Evolutionary conservation across 2,329 filamentous ascomycete species (phyloP).

Genomic region (Aspergillus melleus): DNA sequence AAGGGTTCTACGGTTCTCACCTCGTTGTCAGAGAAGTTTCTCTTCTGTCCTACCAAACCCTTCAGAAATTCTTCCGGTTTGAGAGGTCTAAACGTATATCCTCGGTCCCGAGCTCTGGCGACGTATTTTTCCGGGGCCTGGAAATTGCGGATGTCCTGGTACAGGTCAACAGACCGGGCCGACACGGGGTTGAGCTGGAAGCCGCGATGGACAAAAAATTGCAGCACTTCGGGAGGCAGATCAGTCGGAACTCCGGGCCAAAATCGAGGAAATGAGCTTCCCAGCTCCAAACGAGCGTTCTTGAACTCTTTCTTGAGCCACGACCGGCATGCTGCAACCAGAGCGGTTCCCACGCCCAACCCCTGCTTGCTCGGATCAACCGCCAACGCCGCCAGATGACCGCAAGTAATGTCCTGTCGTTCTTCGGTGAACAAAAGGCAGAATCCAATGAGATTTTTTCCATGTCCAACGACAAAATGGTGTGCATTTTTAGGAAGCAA

Average conservation of each 20-base stretch:
- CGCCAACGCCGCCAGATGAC: slow-evolving; percentile 39
- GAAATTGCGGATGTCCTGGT: slow-evolving; percentile 38
- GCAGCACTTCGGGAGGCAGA: slow-evolving; percentile 32
- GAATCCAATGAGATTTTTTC: slow-evolving; percentile 35
- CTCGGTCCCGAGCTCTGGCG: slow-evolving; percentile 33
- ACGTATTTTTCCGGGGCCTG: slow-evolving; percentile 37
- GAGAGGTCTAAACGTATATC: slow-evolving; percentile 40
- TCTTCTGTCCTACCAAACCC: slow-evolving; percentile 38
- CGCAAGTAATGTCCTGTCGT: slow-evolving; percentile 24
- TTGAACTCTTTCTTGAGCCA: slow-evolving; percentile 27
- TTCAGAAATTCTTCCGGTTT: slow-evolving; percentile 25
- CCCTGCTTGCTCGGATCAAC: slow-evolving; percentile 36
- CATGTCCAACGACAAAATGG: slow-evolving; percentile 37
- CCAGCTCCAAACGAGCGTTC: slow-evolving; percentile 26
- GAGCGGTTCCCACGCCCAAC: slow-evolving; percentile 40
- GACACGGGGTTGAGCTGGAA: slow-evolving; percentile 30
- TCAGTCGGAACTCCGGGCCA: slow-evolving; percentile 48
- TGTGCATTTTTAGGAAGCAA: slow-evolving; percentile 28
- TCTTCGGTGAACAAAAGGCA: slow-evolving; percentile 37
- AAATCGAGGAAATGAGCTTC: slow-evolving; percentile 44
- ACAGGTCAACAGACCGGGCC: slow-evolving; percentile 40
- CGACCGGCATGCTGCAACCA: slow-evolving; percentile 32
- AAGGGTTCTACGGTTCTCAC: slow-evolving; percentile 23
- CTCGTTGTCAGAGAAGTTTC: slow-evolving; percentile 39
- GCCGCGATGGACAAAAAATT: slow-evolving; percentile 47